Evolutionary conservation across 2,329 filamentous ascomycete genomes (phyloP).

Genomic region (Diplodia intermedia): DNA sequence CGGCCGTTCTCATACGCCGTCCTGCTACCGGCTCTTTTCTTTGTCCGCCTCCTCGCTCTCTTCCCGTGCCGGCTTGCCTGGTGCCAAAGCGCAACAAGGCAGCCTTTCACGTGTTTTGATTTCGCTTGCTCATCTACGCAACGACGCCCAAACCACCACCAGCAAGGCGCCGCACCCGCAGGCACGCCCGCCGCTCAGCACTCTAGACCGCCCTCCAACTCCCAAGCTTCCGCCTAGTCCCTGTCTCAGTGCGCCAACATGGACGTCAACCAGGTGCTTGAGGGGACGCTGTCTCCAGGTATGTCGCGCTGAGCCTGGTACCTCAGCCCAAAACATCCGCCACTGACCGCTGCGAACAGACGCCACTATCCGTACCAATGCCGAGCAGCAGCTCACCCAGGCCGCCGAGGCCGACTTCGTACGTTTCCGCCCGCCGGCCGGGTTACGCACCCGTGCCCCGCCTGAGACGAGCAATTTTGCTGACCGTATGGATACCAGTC

Average conservation of each 20-base stretch:
- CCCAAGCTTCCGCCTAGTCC: slow-evolving; percentile 10
- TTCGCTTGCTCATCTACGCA: slow-evolving; percentile 40
- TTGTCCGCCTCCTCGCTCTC: slow-evolving; percentile 29
- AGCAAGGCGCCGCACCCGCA: neutral
- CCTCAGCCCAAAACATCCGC: slow-evolving; percentile 37
- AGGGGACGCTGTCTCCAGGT: slow-evolving; percentile 96
- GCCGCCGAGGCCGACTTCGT: slow-evolving; percentile 97
- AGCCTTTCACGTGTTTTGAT: slow-evolving; percentile 47
- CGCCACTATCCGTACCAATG: slow-evolving; percentile 84
- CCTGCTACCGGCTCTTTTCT: slow-evolving; percentile 28
- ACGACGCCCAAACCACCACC: slow-evolving; percentile 36
- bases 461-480: slow-evolving; percentile 24
- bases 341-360: slow-evolving; percentile 64
- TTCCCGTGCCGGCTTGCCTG: slow-evolving; percentile 18
- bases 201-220: slow-evolving; percentile 1
- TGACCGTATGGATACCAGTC: slow-evolving; percentile 63
- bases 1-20: slow-evolving; percentile 14
- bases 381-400: slow-evolving; percentile 91
- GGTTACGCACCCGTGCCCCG: slow-evolving; percentile 39
- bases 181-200: slow-evolving; percentile 18
- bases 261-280: slow-evolving; percentile 98
- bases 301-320: slow-evolving; percentile 39
- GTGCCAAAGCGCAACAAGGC: slow-evolving; percentile 17
- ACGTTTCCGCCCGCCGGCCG: slow-evolving; percentile 53
- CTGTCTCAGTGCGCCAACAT: slow-evolving; percentile 64